Base-by-base conservation (phyloP, 108 stramenopile species). In the Pseudonitzschia multistriata region DNA sequence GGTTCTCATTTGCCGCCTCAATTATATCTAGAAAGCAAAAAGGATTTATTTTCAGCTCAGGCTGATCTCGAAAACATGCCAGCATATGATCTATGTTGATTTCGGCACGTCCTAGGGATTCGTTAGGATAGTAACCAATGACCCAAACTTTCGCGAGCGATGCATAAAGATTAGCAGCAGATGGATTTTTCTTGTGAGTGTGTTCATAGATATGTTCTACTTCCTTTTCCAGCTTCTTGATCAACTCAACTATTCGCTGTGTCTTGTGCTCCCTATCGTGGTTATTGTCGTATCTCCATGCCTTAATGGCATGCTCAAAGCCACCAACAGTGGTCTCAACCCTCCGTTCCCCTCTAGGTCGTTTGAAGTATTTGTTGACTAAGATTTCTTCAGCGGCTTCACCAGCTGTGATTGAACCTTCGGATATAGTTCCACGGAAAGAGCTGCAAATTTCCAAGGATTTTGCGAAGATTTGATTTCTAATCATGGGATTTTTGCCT, bases 131-230 rank as follows among this genome's bases (percentile, higher is more conserved):
- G 11, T n/a, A 64, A 29, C 55, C 57, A 21, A 42, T 57, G 5
- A 55, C 68, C 68, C 53, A 69, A 19, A 37, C 39, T 42, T 57
- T 49, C 5, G 68, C 68, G 34, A 69, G 68, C 10, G 50, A 69
- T 33, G 68, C 19, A 56, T 42, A 69, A 2, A 67, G 66, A 17
- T 52, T 49, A 15, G 27, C 48, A 7, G 31, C 37, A 21, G 55
- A 69, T 24, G 50, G 50, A 21, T 64, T 45, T 21, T 15, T 21
- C 63, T 64, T 64, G 25, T 56, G 53, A n/a, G 29, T 57, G 3
- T 24, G 36, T 33, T 15, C 29, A n/a, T 59, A 59, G 21, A 69
- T 31, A 40, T 2, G 34, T 8, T 69, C 55, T 27, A 37, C 0
- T 36, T 56, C 54, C 19, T 56, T 37, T 30, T 57, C 68, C 62